Percentiles rank a stretch among this genome's conserved stretches.
phyloP scores from a whole-genome alignment of 2,329 filamentous ascomycete genomes.

The Capronia epimyces region DNA sequence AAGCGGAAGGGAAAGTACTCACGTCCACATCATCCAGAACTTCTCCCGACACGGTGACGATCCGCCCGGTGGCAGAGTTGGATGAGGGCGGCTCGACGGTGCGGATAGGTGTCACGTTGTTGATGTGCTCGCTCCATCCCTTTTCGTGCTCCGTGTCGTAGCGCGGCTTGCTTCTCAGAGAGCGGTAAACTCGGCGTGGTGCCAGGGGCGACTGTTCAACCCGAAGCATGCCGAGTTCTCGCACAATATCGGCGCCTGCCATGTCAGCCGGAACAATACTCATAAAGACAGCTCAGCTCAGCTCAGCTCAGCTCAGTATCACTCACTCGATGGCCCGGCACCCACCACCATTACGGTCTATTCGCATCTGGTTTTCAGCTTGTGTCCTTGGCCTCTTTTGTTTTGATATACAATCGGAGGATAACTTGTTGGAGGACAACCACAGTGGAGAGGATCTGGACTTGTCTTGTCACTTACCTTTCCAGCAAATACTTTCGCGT shows the following conservation, averaged over 20 bases:
- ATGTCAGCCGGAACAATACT: background rate
- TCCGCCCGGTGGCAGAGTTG: constrained; percentile 5
- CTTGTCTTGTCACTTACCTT: constrained; percentile 7
- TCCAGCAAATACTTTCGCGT: constrained; percentile 10
- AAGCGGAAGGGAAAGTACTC: background rate
- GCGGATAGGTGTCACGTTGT: constrained; percentile 5
- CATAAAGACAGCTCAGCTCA: background rate
- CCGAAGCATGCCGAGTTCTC: constrained; percentile 11
- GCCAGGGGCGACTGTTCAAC: constrained; percentile 8
- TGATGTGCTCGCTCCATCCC: constrained; percentile 5
- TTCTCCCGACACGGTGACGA: constrained; percentile 7
- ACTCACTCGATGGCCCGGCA: constrained; percentile 11
- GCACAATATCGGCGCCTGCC: constrained; percentile 12
- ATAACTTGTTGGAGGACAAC: too few relatives aligned
- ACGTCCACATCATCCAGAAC: constrained; percentile 11
- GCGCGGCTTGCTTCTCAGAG: constrained; percentile 6
- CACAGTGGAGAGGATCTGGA: background rate
- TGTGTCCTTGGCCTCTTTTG: too few relatives aligned
- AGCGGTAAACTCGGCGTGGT: constrained; percentile 6
- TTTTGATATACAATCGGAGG: too few relatives aligned
- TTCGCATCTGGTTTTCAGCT: background rate
- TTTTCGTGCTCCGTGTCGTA: constrained; percentile 11
- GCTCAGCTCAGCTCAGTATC: too few relatives aligned
- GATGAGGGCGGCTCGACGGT: constrained; percentile 4
- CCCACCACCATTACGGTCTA: constrained; percentile 11